Base-by-base conservation (phyloP, 1,284 basidiomycete species). In the Cystobasidium pallidum region DNA sequence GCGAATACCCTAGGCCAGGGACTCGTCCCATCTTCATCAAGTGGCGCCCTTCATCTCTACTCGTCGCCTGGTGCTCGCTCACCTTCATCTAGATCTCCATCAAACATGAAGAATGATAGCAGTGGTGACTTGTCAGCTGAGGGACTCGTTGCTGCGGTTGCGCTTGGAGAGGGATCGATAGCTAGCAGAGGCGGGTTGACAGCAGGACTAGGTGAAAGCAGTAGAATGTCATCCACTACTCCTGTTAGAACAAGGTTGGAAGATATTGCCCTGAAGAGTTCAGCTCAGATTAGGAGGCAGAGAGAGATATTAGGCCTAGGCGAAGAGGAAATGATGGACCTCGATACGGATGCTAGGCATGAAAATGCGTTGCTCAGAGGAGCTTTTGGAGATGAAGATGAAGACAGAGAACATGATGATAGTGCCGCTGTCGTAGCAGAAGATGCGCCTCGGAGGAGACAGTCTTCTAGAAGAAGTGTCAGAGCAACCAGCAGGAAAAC, bases 211-310 rank as follows among this genome's bases (percentile, higher is more conserved):
- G 47, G 7, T 13, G 39, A 28, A 3, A 32, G 2, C 17, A 52
- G 54, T 34, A 36, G 26, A 32, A 39, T 6, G 26, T 45, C 36
- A 43, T 30, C 68, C 6, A 71, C 68, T 17, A 71, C 68, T 1
- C 68, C 68, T 19, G 68, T 71, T 10, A 58, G 68, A 26, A 71
- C 68, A 2, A 21, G 68, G 26, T 45, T 71, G 30, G 68, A 71
- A 34, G 68, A 71, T 47, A 71, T 71, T 43, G 68, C 68, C 7
- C 68, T 71, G 3, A 71, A 71, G 32, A 47, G 39, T n/a, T 71
- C 68, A 8, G 68, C 68, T n/a, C 68, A 71, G 49, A 71, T 71
- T 54, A 36, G 68, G n/a, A 34, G 68, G 49, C 59, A 62, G 34
- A 43, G 68, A 28, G 68, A 71, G 36, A 13, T 36, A 34, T 36